These are phyloP conservation scores for Gossypium trilobum DNA, from an alignment of 441 rosid genomes.

Conservation along the genomic window DNA sequence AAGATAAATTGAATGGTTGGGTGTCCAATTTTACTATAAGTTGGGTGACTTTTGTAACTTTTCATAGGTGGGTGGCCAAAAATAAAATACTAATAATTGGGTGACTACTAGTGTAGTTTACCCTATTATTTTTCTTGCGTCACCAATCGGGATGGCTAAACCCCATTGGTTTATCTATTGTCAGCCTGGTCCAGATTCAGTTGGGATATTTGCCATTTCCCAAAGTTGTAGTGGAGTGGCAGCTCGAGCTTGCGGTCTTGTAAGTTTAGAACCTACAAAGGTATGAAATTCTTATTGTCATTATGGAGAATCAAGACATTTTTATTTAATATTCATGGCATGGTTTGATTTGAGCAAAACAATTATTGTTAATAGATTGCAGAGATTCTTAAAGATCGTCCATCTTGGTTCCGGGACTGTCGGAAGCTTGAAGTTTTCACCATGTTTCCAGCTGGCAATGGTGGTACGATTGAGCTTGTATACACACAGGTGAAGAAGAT, in stretches of 20 bases:
- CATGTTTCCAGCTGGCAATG: conserved; percentile 87
- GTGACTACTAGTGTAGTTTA: too few species aligned
- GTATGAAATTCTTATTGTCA: conserved; percentile 26
- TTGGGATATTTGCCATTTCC: conserved; percentile 98
- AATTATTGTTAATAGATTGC: conserved; percentile 47
- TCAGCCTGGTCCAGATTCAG: conserved; percentile 99
- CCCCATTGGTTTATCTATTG: conserved; percentile 5
- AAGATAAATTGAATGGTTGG: too few species aligned
- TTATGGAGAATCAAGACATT: neutral
- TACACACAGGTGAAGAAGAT: conserved; percentile 61
- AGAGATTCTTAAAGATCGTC: conserved; percentile 96
- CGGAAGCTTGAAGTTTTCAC: conserved; percentile 95
- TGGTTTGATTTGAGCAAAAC: neutral
- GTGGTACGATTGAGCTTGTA: conserved; percentile 86
- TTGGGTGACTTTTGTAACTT: too few species aligned
- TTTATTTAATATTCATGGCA: neutral
- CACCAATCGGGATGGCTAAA: neutral
- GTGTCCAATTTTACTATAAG: too few species aligned
- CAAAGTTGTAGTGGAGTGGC: conserved; percentile 97
- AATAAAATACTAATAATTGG: too few species aligned
- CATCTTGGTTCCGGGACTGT: conserved; percentile 96
- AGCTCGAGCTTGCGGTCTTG: conserved; percentile 99
- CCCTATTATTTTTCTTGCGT: neutral
- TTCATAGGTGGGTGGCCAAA: too few species aligned
- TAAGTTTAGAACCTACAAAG: conserved; percentile 90